Evolutionary conservation across 2,329 filamentous ascomycete species (phyloP).

Genomic region (Calonectria naviculata): DNA sequence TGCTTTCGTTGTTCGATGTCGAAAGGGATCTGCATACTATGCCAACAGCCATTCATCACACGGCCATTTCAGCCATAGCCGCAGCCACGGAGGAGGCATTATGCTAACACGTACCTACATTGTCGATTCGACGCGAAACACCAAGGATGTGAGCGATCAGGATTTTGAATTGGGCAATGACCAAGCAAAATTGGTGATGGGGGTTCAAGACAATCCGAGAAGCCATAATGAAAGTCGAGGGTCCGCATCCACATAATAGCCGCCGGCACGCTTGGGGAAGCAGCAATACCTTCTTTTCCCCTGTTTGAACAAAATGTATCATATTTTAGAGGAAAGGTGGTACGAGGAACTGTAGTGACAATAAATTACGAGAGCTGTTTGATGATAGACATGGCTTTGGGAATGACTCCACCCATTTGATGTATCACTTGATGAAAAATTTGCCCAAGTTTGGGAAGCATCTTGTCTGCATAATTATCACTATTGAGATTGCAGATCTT

Average conservation of each 20-base stretch:
- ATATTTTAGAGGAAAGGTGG: too few species aligned
- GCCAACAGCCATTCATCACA: slow-evolving; percentile 28
- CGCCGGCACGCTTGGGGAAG: too few species aligned
- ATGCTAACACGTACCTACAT: slow-evolving; percentile 44
- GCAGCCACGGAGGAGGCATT: slow-evolving; percentile 35
- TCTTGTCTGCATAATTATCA: too few species aligned
- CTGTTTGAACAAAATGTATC: too few species aligned
- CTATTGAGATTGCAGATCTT: too few species aligned
- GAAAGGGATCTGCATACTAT: slow-evolving; percentile 36
- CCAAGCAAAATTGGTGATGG: slow-evolving; percentile 33
- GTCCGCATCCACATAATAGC: slow-evolving; percentile 14
- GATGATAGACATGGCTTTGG: too few species aligned
- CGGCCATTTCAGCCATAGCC: slow-evolving; percentile 9
- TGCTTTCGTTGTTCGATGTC: slow-evolving; percentile 26
- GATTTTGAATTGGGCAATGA: slow-evolving; percentile 33
- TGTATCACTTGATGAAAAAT: too few species aligned
- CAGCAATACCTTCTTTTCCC: too few species aligned
- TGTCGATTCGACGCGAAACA: slow-evolving; percentile 33
- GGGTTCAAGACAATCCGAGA: slow-evolving; percentile 26
- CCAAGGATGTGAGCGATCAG: slow-evolving; percentile 19
- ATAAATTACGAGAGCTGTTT: too few species aligned
- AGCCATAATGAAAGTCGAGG: slow-evolving; percentile 20
- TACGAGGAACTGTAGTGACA: too few species aligned
- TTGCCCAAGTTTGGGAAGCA: too few species aligned
- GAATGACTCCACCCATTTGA: too few species aligned